Conservation (phyloP, 2,329 filamentous ascomycete genomes). For the Davidsoniella eucalypti region DNA sequence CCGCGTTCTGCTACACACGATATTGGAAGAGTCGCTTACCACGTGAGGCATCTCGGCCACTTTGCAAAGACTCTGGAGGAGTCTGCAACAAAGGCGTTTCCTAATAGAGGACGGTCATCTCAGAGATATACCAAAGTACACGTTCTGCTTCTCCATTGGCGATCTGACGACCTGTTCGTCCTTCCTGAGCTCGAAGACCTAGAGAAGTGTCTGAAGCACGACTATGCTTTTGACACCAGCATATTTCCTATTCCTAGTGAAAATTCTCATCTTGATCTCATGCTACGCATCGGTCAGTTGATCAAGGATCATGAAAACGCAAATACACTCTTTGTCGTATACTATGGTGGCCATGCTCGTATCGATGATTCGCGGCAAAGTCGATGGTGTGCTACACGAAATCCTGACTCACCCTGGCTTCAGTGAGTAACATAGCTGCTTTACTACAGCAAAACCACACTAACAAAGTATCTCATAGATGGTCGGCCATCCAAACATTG, state of each 20-base stretch:
- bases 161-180: conserved; percentile 40
- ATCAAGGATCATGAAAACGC: conserved; percentile 39
- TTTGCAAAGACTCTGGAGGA: conserved; percentile 39
- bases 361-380: conserved; percentile 44
- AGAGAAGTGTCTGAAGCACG: conserved; percentile 35
- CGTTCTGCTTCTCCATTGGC: conserved; percentile 39
- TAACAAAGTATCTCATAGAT: conserved; percentile 20
- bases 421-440: conserved; percentile 24
- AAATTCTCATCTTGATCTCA: conserved; percentile 40
- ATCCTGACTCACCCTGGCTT: conserved; percentile 35
- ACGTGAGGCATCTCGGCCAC: conserved; percentile 37
- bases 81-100: conserved; percentile 39
- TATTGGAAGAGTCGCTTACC: conserved; percentile 39
- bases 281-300: conserved; percentile 38
- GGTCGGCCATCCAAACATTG: conserved; percentile 44
- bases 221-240: conserved; percentile 40
- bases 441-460: not conserved
- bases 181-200: conserved; percentile 40
- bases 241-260: conserved; percentile 41
- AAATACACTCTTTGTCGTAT: conserved; percentile 40
- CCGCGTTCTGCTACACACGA: conserved; percentile 35
- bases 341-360: conserved; percentile 42
- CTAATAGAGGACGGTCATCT: conserved; percentile 34
- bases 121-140: conserved; percentile 41
- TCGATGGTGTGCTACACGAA: conserved; percentile 42